Base-by-base conservation (phyloP, 768 basidiomycete species). In the Serendipita sp. region DNA sequence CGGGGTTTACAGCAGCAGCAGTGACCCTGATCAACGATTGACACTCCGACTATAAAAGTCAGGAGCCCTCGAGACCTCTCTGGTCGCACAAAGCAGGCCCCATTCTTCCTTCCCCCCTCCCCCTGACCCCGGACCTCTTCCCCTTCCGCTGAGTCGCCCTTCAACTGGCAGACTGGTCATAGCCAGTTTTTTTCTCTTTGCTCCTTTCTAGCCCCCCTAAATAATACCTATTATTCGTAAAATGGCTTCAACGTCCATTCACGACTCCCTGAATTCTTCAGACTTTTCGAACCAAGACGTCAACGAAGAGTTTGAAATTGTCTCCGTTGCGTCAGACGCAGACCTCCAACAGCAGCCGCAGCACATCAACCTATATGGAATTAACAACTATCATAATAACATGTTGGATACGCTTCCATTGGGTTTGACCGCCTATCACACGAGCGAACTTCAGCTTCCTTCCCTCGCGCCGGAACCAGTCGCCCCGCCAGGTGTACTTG, bases 361-460 rank as follows among this genome's bases (percentile, higher is more conserved):
- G 4, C 56, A n/a, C 37, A 30, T 37, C 18, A 18, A 53, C 10
- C n/a, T 53, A 18, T 53, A 18, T 24, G 18, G 18, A 2, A 53
- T 8, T 41, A 41, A 41, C 13, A 13, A n/a, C 5, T 53, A 24
- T n/a, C 48, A 24, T 53, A 53, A 53, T 60, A 35, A 35, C 16
- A 35, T n/a, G 34, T 30, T 38, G 28, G n/a, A 60, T 18, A 38
- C 30, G 10, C 28, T 24, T 34, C 37, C 28, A 11, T 35, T 60
- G 30, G 56, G 56, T 32, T 35, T 32, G 28, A 32, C 28, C 4
- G 30, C 28, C 8, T 34, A 38, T 60, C 56, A 60, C 56, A 60
- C 56, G 56, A 60, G 56, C 56, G 56, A 60, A 38, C 56, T 60
- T 2, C 56, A 60, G 37, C 56, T 60, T 10, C 56, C 56, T 28